Evolutionary conservation across 208 protist species (phyloP).

Genomic region (Leishmania guyanensis): DNA sequence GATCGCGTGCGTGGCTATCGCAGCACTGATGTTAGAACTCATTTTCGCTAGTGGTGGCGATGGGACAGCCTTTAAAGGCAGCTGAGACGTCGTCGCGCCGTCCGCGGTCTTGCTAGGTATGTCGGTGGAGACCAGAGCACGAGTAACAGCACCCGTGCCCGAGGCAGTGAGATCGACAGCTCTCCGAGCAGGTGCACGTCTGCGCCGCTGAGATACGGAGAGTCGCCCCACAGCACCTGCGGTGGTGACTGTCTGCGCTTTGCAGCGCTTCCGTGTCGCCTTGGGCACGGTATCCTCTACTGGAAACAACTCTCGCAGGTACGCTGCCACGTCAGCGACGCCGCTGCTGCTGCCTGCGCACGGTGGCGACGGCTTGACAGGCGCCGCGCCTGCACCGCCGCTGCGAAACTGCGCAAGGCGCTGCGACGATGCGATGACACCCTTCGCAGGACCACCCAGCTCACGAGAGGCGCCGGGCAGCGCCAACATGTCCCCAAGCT

Average conservation of each 20-base stretch:
- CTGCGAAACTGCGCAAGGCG: not conserved
- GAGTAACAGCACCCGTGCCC: not conserved
- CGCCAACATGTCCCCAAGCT: conserved; percentile 6
- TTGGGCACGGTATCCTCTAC: not conserved
- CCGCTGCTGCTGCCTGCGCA: not conserved
- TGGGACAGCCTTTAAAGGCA: not conserved
- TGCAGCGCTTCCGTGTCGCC: not conserved
- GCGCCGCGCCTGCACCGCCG: not conserved
- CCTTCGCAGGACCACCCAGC: not conserved
- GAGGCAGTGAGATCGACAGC: not conserved
- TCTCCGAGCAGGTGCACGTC: not conserved
- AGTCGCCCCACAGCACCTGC: not conserved
- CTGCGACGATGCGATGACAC: not conserved
- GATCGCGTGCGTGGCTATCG: not conserved
- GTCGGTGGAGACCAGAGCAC: not conserved
- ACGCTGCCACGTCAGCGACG: not conserved
- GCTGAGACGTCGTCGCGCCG: not conserved
- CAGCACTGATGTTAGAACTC: not conserved
- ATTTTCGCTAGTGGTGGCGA: not conserved
- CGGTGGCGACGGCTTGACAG: not conserved
- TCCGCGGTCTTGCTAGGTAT: not conserved
- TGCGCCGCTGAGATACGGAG: not conserved
- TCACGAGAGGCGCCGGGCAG: not conserved
- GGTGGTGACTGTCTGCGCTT: not conserved
- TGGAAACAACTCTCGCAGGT: conserved; percentile 6